Evolutionary conservation across 768 basidiomycete genomes (phyloP).

Genomic region (Russula foetens): DNA sequence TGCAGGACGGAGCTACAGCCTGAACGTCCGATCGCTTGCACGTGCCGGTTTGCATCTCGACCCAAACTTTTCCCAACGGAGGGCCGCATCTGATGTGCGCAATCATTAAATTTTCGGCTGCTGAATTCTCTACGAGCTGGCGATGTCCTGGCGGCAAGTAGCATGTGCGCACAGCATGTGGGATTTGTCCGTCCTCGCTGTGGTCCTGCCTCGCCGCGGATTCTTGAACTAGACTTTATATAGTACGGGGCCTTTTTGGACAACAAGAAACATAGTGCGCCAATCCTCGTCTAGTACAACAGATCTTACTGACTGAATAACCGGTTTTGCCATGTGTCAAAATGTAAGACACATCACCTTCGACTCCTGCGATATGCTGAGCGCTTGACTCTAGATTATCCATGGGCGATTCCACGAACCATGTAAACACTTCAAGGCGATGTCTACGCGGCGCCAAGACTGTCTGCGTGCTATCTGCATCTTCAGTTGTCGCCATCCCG

Average conservation of each 20-base stretch:
- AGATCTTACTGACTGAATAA: background rate
- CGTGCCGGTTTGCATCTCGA: background rate
- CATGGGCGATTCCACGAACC: constrained; percentile 23
- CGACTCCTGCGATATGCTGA: background rate
- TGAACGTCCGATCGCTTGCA: constrained; percentile 7
- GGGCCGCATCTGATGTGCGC: background rate
- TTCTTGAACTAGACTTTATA: constrained; percentile 14
- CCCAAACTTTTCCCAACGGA: background rate
- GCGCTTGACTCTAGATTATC: constrained; percentile 19
- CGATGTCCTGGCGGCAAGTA: constrained; percentile 15
- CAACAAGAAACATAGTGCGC: background rate
- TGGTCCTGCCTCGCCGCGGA: background rate
- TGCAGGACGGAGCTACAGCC: constrained; percentile 9
- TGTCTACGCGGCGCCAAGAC: constrained; percentile 24
- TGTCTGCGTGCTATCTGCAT: constrained; percentile 20
- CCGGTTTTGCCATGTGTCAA: constrained; percentile 18
- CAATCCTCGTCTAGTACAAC: constrained; percentile 9
- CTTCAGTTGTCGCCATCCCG: constrained; percentile 22
- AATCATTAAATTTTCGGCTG: constrained; percentile 17
- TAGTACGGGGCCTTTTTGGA: background rate
- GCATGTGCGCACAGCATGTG: constrained; percentile 13
- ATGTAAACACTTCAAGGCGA: constrained; percentile 23
- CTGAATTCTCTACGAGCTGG: constrained; percentile 7
- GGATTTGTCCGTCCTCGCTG: background rate
- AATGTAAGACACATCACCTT: constrained; percentile 13